These are phyloP conservation scores for Angomonas ambiguus DNA, from an alignment of 208 protist species.

Conservation along the genomic window DNA sequence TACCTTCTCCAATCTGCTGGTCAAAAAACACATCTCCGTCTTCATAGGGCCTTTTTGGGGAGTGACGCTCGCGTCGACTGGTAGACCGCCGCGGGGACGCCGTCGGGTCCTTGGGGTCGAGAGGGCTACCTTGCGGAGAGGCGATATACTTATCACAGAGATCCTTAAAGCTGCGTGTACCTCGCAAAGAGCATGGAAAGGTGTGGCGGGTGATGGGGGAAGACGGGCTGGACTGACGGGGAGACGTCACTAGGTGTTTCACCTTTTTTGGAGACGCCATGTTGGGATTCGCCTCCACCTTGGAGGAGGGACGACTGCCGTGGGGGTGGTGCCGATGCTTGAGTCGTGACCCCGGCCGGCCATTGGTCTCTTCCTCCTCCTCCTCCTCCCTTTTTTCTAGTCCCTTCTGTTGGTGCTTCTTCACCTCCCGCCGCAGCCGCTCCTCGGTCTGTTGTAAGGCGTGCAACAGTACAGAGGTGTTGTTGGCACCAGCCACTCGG, in stretches of 20 bases:
- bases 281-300: too few relatives aligned
- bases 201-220: conserved; percentile 9
- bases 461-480: conserved; percentile 1
- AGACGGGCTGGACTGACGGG: background rate
- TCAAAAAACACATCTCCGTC: conserved; percentile 3
- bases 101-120: background rate
- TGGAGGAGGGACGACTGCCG: too few relatives aligned
- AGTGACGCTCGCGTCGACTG: background rate
- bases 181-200: conserved; percentile 13
- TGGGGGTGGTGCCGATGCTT: too few relatives aligned
- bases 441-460: conserved; percentile 4
- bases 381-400: background rate
- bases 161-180: background rate
- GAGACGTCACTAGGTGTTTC: background rate
- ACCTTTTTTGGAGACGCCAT: background rate
- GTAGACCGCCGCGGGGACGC: background rate
- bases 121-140: background rate
- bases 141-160: background rate
- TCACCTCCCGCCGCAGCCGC: background rate
- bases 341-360: background rate
- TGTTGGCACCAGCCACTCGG: background rate
- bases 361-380: background rate
- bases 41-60: background rate
- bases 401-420: background rate
- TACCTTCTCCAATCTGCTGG: background rate